Evolutionary conservation across 345 rosid genomes (phyloP).

Genomic region (Litchi chinensis): DNA sequence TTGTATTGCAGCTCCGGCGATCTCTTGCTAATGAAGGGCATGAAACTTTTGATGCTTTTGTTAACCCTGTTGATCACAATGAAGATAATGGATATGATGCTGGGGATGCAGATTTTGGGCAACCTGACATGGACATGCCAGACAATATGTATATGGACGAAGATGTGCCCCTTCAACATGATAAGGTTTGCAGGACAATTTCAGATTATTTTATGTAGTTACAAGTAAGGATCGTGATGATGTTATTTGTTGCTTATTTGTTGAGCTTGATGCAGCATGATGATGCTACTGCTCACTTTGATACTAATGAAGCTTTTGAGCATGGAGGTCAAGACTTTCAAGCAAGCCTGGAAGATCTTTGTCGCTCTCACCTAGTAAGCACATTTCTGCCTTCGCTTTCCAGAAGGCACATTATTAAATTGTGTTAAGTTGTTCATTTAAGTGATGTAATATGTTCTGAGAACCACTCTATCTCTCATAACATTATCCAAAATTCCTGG

Average conservation of each 20-base stretch:
- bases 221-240: not conserved
- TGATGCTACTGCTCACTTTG: slow-evolving; percentile 36
- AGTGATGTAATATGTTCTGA: not conserved
- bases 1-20: slow-evolving; percentile 70
- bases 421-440: slow-evolving; percentile 3
- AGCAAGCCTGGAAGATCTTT: slow-evolving; percentile 90
- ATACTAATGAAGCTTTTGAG: slow-evolving; percentile 44
- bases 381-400: not conserved
- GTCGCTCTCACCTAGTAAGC: slow-evolving; percentile 92
- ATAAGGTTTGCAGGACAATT: slow-evolving; percentile 38
- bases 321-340: slow-evolving; percentile 46
- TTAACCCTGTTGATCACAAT: slow-evolving; percentile 34
- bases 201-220: slow-evolving; percentile 12
- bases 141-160: slow-evolving; percentile 59
- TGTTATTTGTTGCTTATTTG: slow-evolving; percentile 21
- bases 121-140: slow-evolving; percentile 48
- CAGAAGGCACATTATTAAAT: not conserved
- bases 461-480: not conserved
- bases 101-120: slow-evolving; percentile 56
- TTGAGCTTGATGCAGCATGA: slow-evolving; percentile 38
- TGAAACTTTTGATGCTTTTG: slow-evolving; percentile 37
- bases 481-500: not conserved
- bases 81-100: slow-evolving; percentile 48
- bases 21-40: slow-evolving; percentile 54
- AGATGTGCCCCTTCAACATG: slow-evolving; percentile 34